A percentile compares a stretch with the other conserved stretches of the same genome.
Conservation (phyloP, 129 eudicot species). For the Flaveria robusta region DNA sequence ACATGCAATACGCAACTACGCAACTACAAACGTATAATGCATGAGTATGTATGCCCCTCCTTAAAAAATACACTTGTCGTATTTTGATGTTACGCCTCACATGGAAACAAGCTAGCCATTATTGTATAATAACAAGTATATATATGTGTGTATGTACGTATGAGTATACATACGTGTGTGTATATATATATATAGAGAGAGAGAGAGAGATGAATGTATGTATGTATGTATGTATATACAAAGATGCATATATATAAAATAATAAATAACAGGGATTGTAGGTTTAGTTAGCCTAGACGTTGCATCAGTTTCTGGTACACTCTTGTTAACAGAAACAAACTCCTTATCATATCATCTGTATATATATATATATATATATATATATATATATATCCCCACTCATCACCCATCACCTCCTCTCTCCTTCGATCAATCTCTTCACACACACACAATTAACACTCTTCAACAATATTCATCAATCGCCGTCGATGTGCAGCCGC, state of each 20-base stretch:
- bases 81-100: too few species aligned
- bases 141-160: too few species aligned
- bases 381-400: slow-evolving; percentile 8
- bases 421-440: slow-evolving; percentile 10
- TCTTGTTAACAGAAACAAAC: slow-evolving; percentile 62
- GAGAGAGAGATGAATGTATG: too few species aligned
- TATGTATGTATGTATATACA: slow-evolving; percentile 18
- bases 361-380: neutral
- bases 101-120: too few species aligned
- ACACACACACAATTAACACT: neutral
- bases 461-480: too few species aligned
- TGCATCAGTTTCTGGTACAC: slow-evolving; percentile 76
- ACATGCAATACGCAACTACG: too few species aligned
- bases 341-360: slow-evolving; percentile 7
- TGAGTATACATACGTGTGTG: too few species aligned
- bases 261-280: neutral
- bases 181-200: too few species aligned
- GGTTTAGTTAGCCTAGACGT: slow-evolving; percentile 75
- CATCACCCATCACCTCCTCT: slow-evolving; percentile 18
- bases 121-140: too few species aligned
- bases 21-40: too few species aligned
- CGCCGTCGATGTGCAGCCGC: slow-evolving; percentile 57
- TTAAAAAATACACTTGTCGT: too few species aligned
- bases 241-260: slow-evolving; percentile 13
- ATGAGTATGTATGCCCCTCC: too few species aligned